phyloP scores from a whole-genome alignment of 129 eudicot genomes.

The Artemisia annua region DNA sequence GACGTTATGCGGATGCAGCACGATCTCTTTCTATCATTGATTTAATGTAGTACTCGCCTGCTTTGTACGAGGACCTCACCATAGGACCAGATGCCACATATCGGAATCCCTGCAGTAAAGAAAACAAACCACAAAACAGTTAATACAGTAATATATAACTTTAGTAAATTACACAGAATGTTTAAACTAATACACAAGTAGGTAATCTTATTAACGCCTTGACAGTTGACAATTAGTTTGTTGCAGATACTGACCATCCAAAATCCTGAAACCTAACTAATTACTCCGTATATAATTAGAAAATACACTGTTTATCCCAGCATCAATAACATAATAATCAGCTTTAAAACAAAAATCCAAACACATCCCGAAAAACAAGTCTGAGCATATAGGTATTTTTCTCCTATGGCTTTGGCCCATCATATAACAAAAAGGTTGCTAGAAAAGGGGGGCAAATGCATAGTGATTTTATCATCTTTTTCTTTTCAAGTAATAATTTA shows the following conservation, averaged over 20 bases:
- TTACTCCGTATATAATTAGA: no score
- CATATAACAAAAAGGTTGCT: not conserved
- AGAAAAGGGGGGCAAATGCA: no score
- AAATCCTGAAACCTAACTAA: no score
- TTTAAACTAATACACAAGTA: not conserved
- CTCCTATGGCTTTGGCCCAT: no score
- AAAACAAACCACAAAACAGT: not conserved
- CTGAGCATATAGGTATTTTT: no score
- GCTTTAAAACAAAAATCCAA: no score
- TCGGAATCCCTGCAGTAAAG: conserved; percentile 71
- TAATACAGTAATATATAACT: not conserved
- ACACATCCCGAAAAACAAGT: no score
- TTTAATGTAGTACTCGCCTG: conserved; percentile 91
- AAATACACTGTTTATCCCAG: no score
- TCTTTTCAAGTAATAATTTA: not conserved
- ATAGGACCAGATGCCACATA: conserved; percentile 98
- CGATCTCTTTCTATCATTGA: conserved; percentile 95
- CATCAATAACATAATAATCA: no score
- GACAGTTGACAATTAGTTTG: no score
- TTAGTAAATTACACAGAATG: not conserved
- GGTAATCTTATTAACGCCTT: no score
- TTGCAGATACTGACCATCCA: no score
- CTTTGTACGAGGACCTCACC: conserved; percentile 98
- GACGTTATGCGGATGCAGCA: conserved; percentile 47
- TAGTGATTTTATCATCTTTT: not conserved